Evolutionary conservation across 768 basidiomycete species (phyloP).

Genomic region (Cubamyces sp.): DNA sequence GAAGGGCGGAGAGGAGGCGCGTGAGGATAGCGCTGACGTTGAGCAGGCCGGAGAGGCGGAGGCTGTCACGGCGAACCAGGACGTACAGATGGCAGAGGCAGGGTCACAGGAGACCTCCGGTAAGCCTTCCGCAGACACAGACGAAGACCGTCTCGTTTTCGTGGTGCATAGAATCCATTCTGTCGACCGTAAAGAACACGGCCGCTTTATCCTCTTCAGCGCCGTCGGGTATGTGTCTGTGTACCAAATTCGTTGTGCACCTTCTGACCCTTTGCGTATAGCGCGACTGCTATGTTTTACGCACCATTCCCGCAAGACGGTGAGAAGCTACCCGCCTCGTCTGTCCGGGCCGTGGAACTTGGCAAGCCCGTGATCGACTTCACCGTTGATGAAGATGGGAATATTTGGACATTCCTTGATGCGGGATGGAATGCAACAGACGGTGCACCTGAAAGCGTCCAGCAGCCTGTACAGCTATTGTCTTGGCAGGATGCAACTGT

Average conservation of each 20-base stretch:
- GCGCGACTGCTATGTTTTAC: constrained; percentile 71
- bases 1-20: constrained; percentile 20
- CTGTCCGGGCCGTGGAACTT: constrained; percentile 48
- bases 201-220: constrained; percentile 60
- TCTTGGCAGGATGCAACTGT: constrained; percentile 46
- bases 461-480: constrained; percentile 29
- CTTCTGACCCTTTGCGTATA: constrained; percentile 32
- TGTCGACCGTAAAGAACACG: constrained; percentile 39
- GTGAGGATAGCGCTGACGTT: constrained; percentile 38
- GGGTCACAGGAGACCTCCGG: constrained; percentile 15
- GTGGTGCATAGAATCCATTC: constrained; percentile 63
- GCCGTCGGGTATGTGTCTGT: constrained; percentile 61
- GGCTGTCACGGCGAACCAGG: constrained; percentile 37
- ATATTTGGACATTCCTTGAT: constrained; percentile 56
- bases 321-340: neutral
- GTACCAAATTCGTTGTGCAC: neutral
- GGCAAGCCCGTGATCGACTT: constrained; percentile 66
- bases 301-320: constrained; percentile 36
- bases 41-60: constrained; percentile 30
- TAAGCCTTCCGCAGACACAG: neutral
- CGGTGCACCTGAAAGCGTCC: neutral
- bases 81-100: constrained; percentile 28
- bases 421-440: constrained; percentile 38
- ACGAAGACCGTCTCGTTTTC: constrained; percentile 43
- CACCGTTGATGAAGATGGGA: constrained; percentile 39